Evolutionary conservation across 2,329 filamentous ascomycete species (phyloP).

Genomic region (Orbilia brochopaga): DNA sequence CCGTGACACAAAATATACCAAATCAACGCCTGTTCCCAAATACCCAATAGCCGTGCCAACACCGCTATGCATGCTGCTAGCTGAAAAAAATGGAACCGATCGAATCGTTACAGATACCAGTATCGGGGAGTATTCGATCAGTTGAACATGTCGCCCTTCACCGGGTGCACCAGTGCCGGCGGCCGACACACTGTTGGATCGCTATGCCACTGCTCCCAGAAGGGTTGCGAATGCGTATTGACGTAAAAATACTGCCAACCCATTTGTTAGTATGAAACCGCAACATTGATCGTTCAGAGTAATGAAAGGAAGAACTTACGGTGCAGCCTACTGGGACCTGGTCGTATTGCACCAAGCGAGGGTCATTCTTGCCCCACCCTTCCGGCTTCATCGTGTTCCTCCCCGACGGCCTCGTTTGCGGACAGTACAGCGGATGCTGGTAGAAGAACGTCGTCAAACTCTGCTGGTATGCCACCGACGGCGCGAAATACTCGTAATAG

Average conservation of each 20-base stretch:
- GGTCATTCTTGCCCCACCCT: slow-evolving; percentile 39
- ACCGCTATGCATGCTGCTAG: too few relatives aligned
- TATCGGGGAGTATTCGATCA: too few relatives aligned
- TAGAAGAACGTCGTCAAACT: slow-evolving; percentile 42
- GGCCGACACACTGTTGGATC: slow-evolving; percentile 26
- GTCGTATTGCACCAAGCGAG: slow-evolving; percentile 22
- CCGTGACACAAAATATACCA: too few relatives aligned
- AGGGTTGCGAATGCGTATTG: slow-evolving; percentile 26
- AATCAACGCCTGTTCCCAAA: too few relatives aligned
- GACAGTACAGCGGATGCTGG: slow-evolving; percentile 43
- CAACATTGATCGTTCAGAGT: background rate
- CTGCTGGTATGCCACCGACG: slow-evolving; percentile 23
- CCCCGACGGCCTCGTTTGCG: slow-evolving; percentile 6
- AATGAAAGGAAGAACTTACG: slow-evolving; percentile 16
- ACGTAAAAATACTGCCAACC: slow-evolving; percentile 35
- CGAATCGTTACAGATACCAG: too few relatives aligned
- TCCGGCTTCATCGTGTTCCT: slow-evolving; percentile 9
- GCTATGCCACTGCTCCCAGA: slow-evolving; percentile 32
- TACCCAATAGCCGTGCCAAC: too few relatives aligned
- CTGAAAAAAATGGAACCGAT: too few relatives aligned
- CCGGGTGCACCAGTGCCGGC: slow-evolving; percentile 37
- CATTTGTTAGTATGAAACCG: background rate
- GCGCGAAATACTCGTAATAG: slow-evolving; percentile 45
- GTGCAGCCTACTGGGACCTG: slow-evolving; percentile 29
- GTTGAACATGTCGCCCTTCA: slow-evolving; percentile 28